A percentile compares a stretch with the other conserved stretches of the same genome.
Conservation (phyloP, 2,329 filamentous ascomycete species). For the Neopestalotiopsis sp. region DNA sequence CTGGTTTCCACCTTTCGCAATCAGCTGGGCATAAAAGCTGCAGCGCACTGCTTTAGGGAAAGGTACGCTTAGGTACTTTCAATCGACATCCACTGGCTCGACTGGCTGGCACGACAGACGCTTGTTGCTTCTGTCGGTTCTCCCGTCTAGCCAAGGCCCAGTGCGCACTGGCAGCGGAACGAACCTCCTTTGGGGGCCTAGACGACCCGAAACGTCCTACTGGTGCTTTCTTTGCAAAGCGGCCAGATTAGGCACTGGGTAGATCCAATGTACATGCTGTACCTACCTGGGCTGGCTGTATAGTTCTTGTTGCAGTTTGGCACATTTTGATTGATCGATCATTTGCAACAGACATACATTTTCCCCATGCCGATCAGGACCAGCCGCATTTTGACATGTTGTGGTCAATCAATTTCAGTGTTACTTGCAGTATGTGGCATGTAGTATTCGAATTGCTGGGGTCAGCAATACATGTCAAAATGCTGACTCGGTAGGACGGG, state of each 20-base stretch:
- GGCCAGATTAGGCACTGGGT: neutral
- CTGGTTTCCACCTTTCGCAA: neutral
- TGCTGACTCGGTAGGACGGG: neutral
- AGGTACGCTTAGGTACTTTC: neutral
- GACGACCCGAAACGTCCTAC: conserved; percentile 1
- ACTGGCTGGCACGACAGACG: neutral
- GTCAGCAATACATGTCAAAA: neutral
- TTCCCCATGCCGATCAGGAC: too few relatives aligned
- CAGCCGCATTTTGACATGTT: neutral
- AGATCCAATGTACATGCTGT: neutral
- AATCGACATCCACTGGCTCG: neutral
- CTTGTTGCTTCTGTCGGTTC: neutral
- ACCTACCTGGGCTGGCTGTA: too few relatives aligned
- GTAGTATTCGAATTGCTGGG: too few relatives aligned
- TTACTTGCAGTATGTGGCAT: too few relatives aligned
- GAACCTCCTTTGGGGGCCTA: neutral
- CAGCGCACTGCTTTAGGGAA: too few relatives aligned
- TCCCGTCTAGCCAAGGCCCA: neutral
- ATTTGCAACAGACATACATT: neutral
- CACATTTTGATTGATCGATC: neutral
- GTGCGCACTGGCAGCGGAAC: neutral
- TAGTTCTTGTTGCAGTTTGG: too few relatives aligned
- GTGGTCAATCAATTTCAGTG: too few relatives aligned
- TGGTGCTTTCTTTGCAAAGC: neutral
- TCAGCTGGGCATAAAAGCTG: too few relatives aligned